phyloP scores from a whole-genome alignment of 257 asterid genomes.

The Fraxinus excelsior region DNA sequence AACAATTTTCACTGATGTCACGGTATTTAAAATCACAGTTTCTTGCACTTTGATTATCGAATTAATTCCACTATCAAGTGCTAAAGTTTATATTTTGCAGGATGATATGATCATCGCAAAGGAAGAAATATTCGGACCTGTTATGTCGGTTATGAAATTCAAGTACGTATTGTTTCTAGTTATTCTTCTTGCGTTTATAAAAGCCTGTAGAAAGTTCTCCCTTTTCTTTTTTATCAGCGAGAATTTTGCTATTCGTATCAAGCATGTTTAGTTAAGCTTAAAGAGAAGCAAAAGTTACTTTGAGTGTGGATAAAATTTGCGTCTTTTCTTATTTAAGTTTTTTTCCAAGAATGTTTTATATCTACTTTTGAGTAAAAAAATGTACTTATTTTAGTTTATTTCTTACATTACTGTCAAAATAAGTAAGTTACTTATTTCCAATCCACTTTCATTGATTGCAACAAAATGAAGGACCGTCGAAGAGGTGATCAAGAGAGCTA shows the following conservation, averaged over 20 bases:
- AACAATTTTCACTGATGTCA: constrained; percentile 65
- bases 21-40: constrained; percentile 28
- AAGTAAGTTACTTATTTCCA: neutral
- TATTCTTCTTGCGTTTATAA: neutral
- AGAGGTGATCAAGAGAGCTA: constrained; percentile 80
- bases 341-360: no score
- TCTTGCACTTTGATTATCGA: neutral
- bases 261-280: neutral
- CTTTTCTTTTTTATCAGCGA: neutral
- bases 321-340: no score
- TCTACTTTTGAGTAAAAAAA: no score
- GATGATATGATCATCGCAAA: constrained; percentile 77
- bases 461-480: constrained; percentile 54
- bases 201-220: neutral
- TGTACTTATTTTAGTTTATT: no score
- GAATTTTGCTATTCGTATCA: neutral
- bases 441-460: constrained; percentile 11
- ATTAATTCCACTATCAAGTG: neutral
- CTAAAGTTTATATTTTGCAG: constrained; percentile 32
- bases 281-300: neutral
- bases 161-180: constrained; percentile 35
- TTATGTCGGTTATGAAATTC: constrained; percentile 79
- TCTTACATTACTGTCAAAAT: no score
- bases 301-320: no score
- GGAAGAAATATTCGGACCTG: constrained; percentile 91